Conservation (phyloP, 257 asterid genomes). For the Lantana camara region DNA sequence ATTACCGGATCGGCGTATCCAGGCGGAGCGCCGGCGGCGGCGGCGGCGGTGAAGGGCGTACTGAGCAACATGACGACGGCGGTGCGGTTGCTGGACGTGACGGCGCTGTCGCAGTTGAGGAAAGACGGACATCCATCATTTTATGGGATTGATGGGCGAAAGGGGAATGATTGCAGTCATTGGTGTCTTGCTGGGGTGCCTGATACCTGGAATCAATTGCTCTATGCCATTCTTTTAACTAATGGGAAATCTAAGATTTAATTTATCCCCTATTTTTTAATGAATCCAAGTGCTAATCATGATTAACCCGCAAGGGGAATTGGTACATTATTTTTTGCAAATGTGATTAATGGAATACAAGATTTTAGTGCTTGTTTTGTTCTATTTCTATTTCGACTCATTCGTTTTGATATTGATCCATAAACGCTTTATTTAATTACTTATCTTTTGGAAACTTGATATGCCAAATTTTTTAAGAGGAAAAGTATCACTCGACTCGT, state of each 20-base stretch:
- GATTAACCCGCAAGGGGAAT: too few relatives aligned
- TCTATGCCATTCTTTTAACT: slow-evolving; percentile 40
- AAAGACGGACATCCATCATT: slow-evolving; percentile 79
- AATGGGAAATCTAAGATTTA: slow-evolving; percentile 27
- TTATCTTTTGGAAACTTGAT: too few relatives aligned
- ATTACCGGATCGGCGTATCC: slow-evolving; percentile 42
- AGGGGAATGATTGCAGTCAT: slow-evolving; percentile 73
- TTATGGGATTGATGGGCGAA: slow-evolving; percentile 40
- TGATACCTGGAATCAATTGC: slow-evolving; percentile 68
- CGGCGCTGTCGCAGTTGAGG: slow-evolving; percentile 63
- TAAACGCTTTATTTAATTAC: too few relatives aligned
- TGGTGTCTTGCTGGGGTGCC: slow-evolving; percentile 82
- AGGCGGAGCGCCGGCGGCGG: slow-evolving; percentile 54
- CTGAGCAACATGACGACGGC: slow-evolving; percentile 49
- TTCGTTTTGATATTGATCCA: too few relatives aligned
- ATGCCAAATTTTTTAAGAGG: too few relatives aligned
- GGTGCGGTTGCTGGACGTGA: slow-evolving; percentile 57
- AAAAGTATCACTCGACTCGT: too few relatives aligned
- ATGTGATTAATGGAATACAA: too few relatives aligned
- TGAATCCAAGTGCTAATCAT: not conserved
- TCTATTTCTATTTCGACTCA: too few relatives aligned
- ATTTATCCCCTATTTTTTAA: not conserved
- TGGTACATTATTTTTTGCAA: too few relatives aligned
- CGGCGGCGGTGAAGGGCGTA: slow-evolving; percentile 60
- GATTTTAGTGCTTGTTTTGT: too few relatives aligned